Conservation (phyloP, 2,329 filamentous ascomycete species). For the Cryphonectria radicalis region DNA sequence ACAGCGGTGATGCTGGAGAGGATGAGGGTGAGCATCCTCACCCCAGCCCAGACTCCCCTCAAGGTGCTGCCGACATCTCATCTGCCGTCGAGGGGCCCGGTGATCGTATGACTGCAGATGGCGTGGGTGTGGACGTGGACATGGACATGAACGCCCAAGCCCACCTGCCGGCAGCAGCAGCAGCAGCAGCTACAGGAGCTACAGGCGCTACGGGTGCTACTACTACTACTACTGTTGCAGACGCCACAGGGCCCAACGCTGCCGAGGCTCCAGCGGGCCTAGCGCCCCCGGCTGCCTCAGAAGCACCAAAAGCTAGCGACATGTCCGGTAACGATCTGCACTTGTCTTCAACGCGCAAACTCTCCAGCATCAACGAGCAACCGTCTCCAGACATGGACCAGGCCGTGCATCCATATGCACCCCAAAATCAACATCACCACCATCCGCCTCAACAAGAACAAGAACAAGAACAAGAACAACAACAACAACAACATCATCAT, state of each 20-base stretch:
- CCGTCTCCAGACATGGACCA: conserved; percentile 30
- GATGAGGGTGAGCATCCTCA: neutral
- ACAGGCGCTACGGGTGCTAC: neutral
- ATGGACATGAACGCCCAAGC: neutral
- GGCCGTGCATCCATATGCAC: neutral
- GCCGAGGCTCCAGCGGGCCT: neutral
- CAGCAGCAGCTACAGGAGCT: neutral
- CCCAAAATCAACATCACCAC: conserved; percentile 13
- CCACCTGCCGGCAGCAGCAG: neutral
- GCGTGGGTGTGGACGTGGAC: neutral
- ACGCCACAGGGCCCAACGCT: neutral
- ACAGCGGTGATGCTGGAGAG: neutral
- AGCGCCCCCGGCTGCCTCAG: conserved; percentile 9
- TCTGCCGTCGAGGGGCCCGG: neutral
- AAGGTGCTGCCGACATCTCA: neutral
- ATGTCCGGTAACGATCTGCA: conserved; percentile 43
- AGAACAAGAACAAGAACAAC: neutral
- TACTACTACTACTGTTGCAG: neutral
- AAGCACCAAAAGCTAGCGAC: conserved; percentile 23
- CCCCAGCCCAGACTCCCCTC: no score
- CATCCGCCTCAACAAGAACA: neutral
- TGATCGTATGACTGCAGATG: neutral
- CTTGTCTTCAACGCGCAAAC: conserved; percentile 32
- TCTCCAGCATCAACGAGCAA: conserved; percentile 42
- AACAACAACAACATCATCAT: no score